Evolutionary conservation across 1,284 basidiomycete genomes (phyloP), one percentile per base, ranked within the genome.

Genomic region (Ustilago curta): DNA sequence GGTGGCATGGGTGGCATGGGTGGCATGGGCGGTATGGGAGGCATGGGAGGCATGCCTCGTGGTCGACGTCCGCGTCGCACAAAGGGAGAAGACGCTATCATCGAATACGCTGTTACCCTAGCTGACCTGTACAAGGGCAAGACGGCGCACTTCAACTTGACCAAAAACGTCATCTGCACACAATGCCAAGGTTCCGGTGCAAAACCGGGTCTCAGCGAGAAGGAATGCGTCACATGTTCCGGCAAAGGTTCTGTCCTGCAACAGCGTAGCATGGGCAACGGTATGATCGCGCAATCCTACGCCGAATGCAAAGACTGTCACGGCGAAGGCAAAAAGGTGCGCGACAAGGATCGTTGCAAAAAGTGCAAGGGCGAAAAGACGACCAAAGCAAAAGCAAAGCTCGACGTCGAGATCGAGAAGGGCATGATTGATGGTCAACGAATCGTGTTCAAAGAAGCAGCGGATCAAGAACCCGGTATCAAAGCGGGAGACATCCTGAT

Each of bases 101-200:
- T 97, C 71, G 89, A 91, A 3, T 93, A 96, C 83, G 88, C 92
- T 19, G 93, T 97, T 62, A 91, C 92, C 4, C 88, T 99, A 37
- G 94, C 97, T 84, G 95, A 98, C 84, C 87, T 96, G 29, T 98
- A 94, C 86, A 92, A 91, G 67, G 96, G 96, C 35, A 95, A 95
- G 85, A 89, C 89, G 16, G 91, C 96, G 50, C 92, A 91, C 82
- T 91, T 98, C 87, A 92, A 91, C 78, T 90, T 97, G 87, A 93
- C 95, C 85, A 91, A 93, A 80, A 91, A 95, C 83, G 87, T 91
- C 14, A 87, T 93, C 7, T 98, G 95, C 85, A 87, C 87, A 23
- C 85, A 87, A 7, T 99, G 96, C 85, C 90, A 91, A 84, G 95
- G 95, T 90, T 92, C 92, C 53, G 95, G 95, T 44, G 93, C 91